Base-by-base conservation (phyloP, 2,329 filamentous ascomycete species). In the Alternaria conjuncta region DNA sequence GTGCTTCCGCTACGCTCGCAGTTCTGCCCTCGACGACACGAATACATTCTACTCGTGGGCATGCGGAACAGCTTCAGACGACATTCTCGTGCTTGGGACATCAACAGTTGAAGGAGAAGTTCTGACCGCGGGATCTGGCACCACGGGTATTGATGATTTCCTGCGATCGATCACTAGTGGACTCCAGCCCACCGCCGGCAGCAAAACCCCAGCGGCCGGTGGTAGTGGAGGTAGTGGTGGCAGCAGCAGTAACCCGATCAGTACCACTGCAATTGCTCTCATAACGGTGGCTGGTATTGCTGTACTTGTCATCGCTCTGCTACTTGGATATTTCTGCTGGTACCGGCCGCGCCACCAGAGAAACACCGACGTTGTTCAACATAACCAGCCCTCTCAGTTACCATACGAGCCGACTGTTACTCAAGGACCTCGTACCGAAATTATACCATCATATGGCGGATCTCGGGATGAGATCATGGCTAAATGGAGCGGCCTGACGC, bases 1-100 rank as follows among this genome's bases (percentile, higher is more conserved):
- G 5, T 63, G 61, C 18, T 55, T 51, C 25, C 30, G 36, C 11
- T 63, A 63, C 43, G 56, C 56, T 10, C 61, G 51, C 45, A 51
- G 23, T 23, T 45, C 56, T 55, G 44, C 44, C n/a, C 61, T 28
- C 12, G 51, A 21, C 26, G 56, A 21, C 4, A 21, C 26, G 12
- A 10, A 36, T 50, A 63, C 57, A 3, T 60, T 30, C n/a, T 56
- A 46, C 21, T 63, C 61, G 8, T 46, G 28, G 7, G 51, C 50
- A 32, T 63, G 61, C 25, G 61, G 56, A 20, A 53, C 56, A 3
- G 28, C 61, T n/a, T 46, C 61, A 47, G 30, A 57, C 10, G 51
- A 54, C 30, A 15, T 65, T 21, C 54, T 64, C 26, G 7, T 63
- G 21, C 62, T 67, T 15, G 51, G 9, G 4, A 57, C 41, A 20